Base-by-base conservation (phyloP, 176 grass and related monocot species). In the Aegilops longissima region DNA sequence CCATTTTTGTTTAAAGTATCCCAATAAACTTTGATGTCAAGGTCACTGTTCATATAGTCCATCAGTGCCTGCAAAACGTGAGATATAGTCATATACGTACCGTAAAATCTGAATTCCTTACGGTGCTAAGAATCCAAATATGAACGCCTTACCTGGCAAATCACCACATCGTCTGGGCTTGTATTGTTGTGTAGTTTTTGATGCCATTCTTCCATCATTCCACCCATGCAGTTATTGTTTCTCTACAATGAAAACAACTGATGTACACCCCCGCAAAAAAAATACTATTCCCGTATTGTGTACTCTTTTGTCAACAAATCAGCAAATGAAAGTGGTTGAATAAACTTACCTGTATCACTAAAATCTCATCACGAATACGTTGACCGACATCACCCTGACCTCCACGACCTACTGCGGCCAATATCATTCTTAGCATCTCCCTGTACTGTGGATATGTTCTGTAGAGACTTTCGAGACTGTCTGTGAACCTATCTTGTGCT, bases 151-250 rank as follows among this genome's bases (percentile, higher is more conserved):
- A 98, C 95, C 88, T 98, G 95, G 86, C 95, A 98, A 49, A 98
- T 98, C 74, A 95, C 87, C 33, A 95, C 91, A 87, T 98, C 95
- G 89, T 98, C 95, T 84, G 95, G 95, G 86, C 95, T 98, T 70
- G 95, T 98, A 83, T 98, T 98, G 73, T 98, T 98, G 85, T 98
- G 95, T 24, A 98, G 84, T 87, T 98, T 98, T 75, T 98, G 93
- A 83, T 98, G 95, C 95, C 95, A 98, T 83, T 98, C 95, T 81
- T 98, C 95, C 91, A 98, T 95, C 93, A 98, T 93, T 80, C 88
- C 95, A 90, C 95, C 95, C 83, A 93, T 93, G 87, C 93, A 98
- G 25, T 92, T 58, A 90, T 95, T 98, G 35, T 98, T 93, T 92
- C 93, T 98, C 95, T 98, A 75, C 45, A 83, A 85, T 75, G 35